Conservation (phyloP, 768 basidiomycete species). For the Suillus occidentalis region DNA sequence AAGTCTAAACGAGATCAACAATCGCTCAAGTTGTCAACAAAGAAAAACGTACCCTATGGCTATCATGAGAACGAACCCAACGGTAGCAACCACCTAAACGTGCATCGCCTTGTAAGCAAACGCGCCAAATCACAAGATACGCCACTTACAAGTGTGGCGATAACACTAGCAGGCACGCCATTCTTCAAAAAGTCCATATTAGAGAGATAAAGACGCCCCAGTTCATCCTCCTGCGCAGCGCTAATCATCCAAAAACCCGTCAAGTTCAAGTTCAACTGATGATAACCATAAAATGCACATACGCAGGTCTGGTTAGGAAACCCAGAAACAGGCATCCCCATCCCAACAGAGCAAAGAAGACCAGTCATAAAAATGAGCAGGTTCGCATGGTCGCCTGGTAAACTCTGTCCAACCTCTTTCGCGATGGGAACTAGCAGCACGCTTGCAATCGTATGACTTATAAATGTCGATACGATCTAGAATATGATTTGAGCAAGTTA, state of each 20-base stretch:
- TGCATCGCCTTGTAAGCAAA: conserved; percentile 7
- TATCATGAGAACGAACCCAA: conserved; percentile 79
- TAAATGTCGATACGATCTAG: conserved; percentile 88
- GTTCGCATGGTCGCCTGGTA: conserved; percentile 68
- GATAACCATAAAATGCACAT: conserved; percentile 33
- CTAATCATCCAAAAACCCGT: conserved; percentile 36
- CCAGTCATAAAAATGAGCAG: conserved; percentile 92
- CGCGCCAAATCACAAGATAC: neutral
- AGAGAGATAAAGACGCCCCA: conserved; percentile 84
- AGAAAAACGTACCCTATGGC: conserved; percentile 57
- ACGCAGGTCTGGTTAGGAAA: conserved; percentile 99
- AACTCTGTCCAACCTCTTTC: conserved; percentile 78
- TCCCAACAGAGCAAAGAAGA: conserved; percentile 90
- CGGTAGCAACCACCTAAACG: conserved; percentile 74
- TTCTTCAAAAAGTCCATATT: conserved; percentile 91
- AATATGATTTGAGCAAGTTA: neutral
- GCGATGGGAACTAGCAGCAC: conserved; percentile 98
- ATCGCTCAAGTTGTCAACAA: neutral
- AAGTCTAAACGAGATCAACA: neutral
- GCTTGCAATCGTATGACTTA: conserved; percentile 96
- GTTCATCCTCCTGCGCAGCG: conserved; percentile 91
- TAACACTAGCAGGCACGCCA: conserved; percentile 90
- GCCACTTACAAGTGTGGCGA: conserved; percentile 72
- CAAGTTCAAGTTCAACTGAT: conserved; percentile 1
- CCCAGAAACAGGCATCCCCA: conserved; percentile 99